Evolutionary conservation across 2,329 filamentous ascomycete species (phyloP).

Genomic region (Stylonectria norvegica): DNA sequence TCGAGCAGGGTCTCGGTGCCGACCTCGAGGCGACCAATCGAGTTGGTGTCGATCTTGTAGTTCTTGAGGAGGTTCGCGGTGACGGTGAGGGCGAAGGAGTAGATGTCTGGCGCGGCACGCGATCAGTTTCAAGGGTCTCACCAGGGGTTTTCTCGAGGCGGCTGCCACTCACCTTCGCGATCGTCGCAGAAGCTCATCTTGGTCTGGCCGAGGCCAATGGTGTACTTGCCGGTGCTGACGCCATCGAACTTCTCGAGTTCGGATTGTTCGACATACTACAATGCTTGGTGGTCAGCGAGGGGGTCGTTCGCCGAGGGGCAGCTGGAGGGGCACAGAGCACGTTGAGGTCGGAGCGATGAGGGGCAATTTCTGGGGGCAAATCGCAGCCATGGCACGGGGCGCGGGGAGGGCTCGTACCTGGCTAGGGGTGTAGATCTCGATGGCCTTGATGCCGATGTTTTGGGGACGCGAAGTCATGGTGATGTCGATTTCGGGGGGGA

Average conservation of each 20-base stretch:
- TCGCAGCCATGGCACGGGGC: conserved; percentile 5
- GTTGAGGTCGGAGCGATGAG: conserved; percentile 3
- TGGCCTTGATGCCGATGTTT: conserved; percentile 91
- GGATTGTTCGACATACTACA: conserved; percentile 76
- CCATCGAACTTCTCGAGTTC: conserved; percentile 87
- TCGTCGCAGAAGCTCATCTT: conserved; percentile 93
- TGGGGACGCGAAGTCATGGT: conserved; percentile 73
- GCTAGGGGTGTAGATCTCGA: conserved; percentile 83
- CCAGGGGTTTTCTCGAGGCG: conserved; percentile 7
- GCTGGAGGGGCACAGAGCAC: conserved; percentile 20
- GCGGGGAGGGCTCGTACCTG: conserved; percentile 55
- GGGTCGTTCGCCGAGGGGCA: conserved; percentile 24
- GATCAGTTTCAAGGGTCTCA: conserved; percentile 3
- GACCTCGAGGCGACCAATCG: conserved; percentile 77
- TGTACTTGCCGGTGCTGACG: conserved; percentile 79
- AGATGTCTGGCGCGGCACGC: conserved; percentile 62
- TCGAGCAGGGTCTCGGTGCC: conserved; percentile 82
- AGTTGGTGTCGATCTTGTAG: conserved; percentile 76
- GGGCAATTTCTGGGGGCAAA: conserved; percentile 6
- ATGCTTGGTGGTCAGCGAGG: conserved; percentile 26
- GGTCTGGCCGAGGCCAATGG: conserved; percentile 85
- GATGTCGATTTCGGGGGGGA: conserved; percentile 14
- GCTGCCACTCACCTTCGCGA: conserved; percentile 64
- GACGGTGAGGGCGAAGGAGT: conserved; percentile 77
- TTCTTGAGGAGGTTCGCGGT: conserved; percentile 75